Evolutionary conservation across 2,329 filamentous ascomycete species (phyloP).

Genomic region (Colletotrichum eremochloae): DNA sequence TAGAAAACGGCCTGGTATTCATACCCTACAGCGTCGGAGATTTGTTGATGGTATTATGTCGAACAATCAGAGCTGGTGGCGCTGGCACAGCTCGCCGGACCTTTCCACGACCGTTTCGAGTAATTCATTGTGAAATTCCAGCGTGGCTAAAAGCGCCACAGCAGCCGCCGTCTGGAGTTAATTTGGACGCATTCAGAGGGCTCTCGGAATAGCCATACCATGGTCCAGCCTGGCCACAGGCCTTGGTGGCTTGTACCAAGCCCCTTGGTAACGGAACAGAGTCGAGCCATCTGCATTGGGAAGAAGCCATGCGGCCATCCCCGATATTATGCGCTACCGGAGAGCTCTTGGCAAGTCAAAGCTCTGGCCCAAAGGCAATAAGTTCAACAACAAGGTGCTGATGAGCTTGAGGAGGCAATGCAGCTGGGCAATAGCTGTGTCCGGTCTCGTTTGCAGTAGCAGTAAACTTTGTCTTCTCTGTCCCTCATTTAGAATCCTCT

Average conservation of each 20-base stretch:
- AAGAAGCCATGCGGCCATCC: conserved; percentile 10
- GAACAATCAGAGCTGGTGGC: neutral
- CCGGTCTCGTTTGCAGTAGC: neutral
- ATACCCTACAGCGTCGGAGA: neutral
- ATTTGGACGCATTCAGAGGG: neutral
- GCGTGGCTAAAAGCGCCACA: neutral
- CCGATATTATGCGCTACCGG: conserved; percentile 12
- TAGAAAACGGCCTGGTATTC: neutral
- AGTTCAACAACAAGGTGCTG: too few relatives aligned
- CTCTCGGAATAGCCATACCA: neutral
- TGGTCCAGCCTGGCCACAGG: neutral
- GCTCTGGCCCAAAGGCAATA: neutral
- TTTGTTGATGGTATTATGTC: neutral
- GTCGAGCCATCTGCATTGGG: conserved; percentile 13
- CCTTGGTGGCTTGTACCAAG: conserved; percentile 1
- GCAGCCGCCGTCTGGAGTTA: neutral
- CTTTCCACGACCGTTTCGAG: neutral
- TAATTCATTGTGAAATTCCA: neutral
- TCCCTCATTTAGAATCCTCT: neutral
- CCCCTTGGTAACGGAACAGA: neutral
- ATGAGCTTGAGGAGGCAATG: too few relatives aligned
- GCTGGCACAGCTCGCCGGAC: neutral
- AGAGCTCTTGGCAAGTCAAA: conserved; percentile 11
- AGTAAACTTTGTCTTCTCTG: neutral
- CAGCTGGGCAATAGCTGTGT: neutral